These are phyloP conservation scores for Boletus rubescentipes DNA, from an alignment of 768 basidiomycete species.

Conservation along the genomic window DNA sequence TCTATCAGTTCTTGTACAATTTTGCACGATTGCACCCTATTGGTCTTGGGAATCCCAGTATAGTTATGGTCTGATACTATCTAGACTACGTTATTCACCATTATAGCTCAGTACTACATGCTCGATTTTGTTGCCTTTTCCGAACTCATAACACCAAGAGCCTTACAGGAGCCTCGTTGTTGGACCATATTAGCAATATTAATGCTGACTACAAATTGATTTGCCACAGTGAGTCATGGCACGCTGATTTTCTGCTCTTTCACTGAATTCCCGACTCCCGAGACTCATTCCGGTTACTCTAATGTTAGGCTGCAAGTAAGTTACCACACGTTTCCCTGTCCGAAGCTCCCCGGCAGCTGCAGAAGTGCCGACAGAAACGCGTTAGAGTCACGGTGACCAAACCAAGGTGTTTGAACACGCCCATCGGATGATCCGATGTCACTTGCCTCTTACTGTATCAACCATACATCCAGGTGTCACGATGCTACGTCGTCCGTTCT, in stretches of 20 bases:
- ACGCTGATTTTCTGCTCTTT: neutral
- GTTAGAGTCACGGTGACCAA: neutral
- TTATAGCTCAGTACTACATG: neutral
- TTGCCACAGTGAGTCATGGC: no score
- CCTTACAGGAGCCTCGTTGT: no score
- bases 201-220: neutral
- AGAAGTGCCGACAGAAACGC: neutral
- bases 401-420: neutral
- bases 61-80: neutral
- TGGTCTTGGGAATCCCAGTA: neutral
- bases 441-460: neutral
- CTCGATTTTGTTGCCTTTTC: neutral
- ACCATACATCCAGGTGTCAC: neutral
- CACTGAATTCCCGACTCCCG: neutral
- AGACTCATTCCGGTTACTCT: neutral
- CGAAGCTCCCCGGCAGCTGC: neutral
- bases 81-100: neutral
- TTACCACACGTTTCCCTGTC: neutral
- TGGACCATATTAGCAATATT: no score
- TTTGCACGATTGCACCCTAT: neutral
- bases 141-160: neutral
- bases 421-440: no score
- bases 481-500: slow-evolving; percentile 1
- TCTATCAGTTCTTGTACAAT: neutral
- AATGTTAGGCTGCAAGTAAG: neutral